Evolutionary conservation across 441 rosid species (phyloP).

Genomic region (Gossypium gossypioides): DNA sequence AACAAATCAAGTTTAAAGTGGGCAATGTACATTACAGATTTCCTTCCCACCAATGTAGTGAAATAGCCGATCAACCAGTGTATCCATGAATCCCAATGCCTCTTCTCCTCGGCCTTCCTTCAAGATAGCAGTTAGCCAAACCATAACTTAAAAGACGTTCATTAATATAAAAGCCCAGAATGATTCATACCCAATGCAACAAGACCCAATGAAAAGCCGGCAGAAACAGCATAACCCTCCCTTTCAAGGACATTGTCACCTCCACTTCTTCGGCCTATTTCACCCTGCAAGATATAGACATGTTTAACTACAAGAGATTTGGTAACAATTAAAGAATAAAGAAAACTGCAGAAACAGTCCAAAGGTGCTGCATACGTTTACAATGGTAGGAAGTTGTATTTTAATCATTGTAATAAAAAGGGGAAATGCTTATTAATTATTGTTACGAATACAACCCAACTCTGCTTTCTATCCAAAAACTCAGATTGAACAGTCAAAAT

Average conservation of each 20-base stretch:
- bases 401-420: background rate
- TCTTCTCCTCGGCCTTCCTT: conserved; percentile 84
- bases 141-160: background rate
- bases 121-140: conserved; percentile 21
- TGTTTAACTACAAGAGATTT: conserved; percentile 16
- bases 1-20: conserved; percentile 23
- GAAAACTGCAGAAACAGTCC: background rate
- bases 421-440: background rate
- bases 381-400: background rate
- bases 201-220: conserved; percentile 94
- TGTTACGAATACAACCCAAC: background rate
- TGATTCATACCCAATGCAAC: conserved; percentile 72
- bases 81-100: conserved; percentile 63
- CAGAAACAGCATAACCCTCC: conserved; percentile 98
- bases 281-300: conserved; percentile 49
- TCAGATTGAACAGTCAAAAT: background rate
- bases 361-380: conserved; percentile 3
- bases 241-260: conserved; percentile 99
- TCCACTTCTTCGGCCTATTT: conserved; percentile 93
- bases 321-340: conserved; percentile 14
- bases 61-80: conserved; percentile 69
- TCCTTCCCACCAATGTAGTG: conserved; percentile 89
- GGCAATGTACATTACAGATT: conserved; percentile 42
- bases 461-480: background rate
- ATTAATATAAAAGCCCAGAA: background rate